phyloP scores from a whole-genome alignment of 78 protist genomes.

The Speleostelium caveatum region DNA sequence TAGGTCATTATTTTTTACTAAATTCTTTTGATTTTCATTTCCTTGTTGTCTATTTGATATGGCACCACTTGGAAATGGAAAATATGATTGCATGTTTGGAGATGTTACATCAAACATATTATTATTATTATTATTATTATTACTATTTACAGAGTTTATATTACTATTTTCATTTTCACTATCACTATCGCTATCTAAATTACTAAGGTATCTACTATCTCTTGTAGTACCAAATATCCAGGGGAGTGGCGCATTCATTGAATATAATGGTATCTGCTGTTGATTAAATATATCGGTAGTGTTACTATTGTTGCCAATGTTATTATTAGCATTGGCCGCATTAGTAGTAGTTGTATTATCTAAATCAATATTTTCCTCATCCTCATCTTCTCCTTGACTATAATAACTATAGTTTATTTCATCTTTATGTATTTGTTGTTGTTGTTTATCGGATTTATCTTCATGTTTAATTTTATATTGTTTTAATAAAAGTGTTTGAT shows the following conservation, averaged over 20 bases:
- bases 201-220: too few species aligned
- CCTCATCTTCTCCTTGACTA: too few species aligned
- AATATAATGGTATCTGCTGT: constrained; percentile 16
- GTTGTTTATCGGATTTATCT: too few species aligned
- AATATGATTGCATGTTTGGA: not conserved
- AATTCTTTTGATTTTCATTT: constrained; percentile 21
- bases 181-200: too few species aligned
- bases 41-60: not conserved
- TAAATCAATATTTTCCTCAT: too few species aligned
- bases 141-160: not conserved
- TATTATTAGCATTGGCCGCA: not conserved
- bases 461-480: too few species aligned
- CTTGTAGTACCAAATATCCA: constrained; percentile 10
- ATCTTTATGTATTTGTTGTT: too few species aligned
- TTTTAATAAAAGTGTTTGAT: too few species aligned
- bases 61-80: constrained; percentile 1
- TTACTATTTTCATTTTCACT: too few species aligned
- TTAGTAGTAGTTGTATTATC: not conserved
- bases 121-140: not conserved
- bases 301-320: not conserved
- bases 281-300: not conserved
- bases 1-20: constrained; percentile 16
- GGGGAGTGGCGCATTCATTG: constrained; percentile 7
- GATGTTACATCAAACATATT: not conserved
- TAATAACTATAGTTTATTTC: too few species aligned